A percentile compares a stretch with the other conserved stretches of the same genome.
phyloP scores from a whole-genome alignment of 2,329 filamentous ascomycete species.

The Diatrype stigma region DNA sequence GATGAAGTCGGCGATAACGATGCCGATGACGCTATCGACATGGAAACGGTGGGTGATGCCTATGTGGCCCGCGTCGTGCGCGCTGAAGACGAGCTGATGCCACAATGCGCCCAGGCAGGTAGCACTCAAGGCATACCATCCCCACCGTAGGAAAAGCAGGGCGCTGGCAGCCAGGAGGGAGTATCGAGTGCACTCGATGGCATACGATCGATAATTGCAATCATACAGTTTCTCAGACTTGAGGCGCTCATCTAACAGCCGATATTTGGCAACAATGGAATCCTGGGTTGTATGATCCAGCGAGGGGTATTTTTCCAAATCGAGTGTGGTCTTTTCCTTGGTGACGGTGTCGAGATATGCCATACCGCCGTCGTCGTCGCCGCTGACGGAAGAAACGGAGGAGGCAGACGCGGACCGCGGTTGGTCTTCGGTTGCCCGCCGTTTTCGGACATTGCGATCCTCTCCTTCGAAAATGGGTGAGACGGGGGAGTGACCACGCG shows the following conservation, averaged over 20 bases:
- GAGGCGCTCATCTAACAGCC: constrained; percentile 69
- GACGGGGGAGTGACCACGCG: constrained; percentile 46
- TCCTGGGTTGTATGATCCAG: constrained; percentile 71
- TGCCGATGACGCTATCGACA: constrained; percentile 78
- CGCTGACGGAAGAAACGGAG: constrained; percentile 51
- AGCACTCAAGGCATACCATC: constrained; percentile 67
- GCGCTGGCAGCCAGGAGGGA: constrained; percentile 59
- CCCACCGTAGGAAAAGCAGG: constrained; percentile 55
- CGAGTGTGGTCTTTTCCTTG: constrained; percentile 68
- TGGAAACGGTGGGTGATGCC: constrained; percentile 91
- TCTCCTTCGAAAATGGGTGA: constrained; percentile 47
- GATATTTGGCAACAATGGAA: constrained; percentile 74
- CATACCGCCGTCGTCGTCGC: constrained; percentile 49
- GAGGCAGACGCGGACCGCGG: constrained; percentile 49
- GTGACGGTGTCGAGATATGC: constrained; percentile 71
- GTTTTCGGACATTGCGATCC: constrained; percentile 26
- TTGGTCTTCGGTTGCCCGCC: constrained; percentile 16
- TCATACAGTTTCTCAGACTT: constrained; percentile 72
- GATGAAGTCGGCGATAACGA: constrained; percentile 83
- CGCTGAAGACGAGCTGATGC: constrained; percentile 92
- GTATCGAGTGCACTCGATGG: constrained; percentile 71
- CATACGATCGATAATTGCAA: constrained; percentile 80
- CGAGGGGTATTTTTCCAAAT: constrained; percentile 75
- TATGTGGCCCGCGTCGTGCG: constrained; percentile 95
- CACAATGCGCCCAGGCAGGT: constrained; percentile 78